Evolutionary conservation across 768 basidiomycete species (phyloP).

Genomic region (Xerocomellus amylosporus): DNA sequence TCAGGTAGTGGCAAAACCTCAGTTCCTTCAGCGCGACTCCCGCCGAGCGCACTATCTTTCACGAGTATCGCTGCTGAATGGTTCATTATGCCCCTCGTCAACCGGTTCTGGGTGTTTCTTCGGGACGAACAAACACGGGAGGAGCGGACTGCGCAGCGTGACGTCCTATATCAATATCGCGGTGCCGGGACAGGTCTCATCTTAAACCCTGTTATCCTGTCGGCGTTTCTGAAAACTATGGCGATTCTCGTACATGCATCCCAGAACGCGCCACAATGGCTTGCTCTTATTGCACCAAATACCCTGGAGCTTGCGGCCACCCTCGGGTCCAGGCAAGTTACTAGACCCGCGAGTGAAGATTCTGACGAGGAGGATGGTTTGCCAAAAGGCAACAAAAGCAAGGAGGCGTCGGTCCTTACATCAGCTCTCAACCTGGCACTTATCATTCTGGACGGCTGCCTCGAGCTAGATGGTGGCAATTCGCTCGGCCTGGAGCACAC

Average conservation of each 20-base stretch:
- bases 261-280: slow-evolving; percentile 76
- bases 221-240: slow-evolving; percentile 73
- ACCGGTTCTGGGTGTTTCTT: slow-evolving; percentile 94
- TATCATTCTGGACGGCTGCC: slow-evolving; percentile 67
- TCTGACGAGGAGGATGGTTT: slow-evolving; percentile 31
- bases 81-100: slow-evolving; percentile 87
- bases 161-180: slow-evolving; percentile 55
- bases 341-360: slow-evolving; percentile 38
- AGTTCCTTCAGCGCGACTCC: slow-evolving; percentile 1
- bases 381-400: slow-evolving; percentile 30
- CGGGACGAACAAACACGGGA: slow-evolving; percentile 80
- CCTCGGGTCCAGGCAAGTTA: slow-evolving; percentile 65
- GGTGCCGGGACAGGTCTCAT: slow-evolving; percentile 81
- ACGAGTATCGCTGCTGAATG: slow-evolving; percentile 78
- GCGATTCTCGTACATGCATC: slow-evolving; percentile 80
- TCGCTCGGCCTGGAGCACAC: slow-evolving; percentile 75
- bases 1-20: slow-evolving; percentile 19
- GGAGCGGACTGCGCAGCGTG: slow-evolving; percentile 58
- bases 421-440: slow-evolving; percentile 77
- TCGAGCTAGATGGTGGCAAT: slow-evolving; percentile 76
- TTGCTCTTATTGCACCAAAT: slow-evolving; percentile 77
- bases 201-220: slow-evolving; percentile 71
- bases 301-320: slow-evolving; percentile 81
- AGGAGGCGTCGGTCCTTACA: slow-evolving; percentile 72
- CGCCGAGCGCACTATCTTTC: slow-evolving; percentile 39